phyloP scores from a whole-genome alignment of 208 protist species.

The Crithidia mellificae region DNA sequence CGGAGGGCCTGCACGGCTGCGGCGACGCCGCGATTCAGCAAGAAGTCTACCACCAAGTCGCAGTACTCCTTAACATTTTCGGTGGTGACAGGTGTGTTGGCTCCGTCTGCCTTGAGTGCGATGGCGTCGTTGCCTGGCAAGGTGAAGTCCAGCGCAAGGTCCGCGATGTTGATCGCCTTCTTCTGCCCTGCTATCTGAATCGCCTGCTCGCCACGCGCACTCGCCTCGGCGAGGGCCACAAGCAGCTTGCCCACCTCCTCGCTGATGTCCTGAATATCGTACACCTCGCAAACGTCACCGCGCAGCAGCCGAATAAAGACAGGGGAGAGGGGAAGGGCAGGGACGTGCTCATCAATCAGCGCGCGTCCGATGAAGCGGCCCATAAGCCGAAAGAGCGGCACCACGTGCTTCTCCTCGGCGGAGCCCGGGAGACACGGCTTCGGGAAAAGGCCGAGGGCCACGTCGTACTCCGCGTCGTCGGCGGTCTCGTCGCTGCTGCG shows the following conservation, averaged over 20 bases:
- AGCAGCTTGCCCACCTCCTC: conserved; percentile 55
- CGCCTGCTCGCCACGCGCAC: not conserved
- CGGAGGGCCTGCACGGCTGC: conserved; percentile 56
- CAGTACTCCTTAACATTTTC: conserved; percentile 75
- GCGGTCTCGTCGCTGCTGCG: conserved; percentile 37
- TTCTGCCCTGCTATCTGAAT: conserved; percentile 42
- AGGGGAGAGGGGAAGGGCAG: conserved; percentile 70
- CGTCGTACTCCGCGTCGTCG: conserved; percentile 57
- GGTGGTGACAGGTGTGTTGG: conserved; percentile 43
- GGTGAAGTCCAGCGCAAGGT: conserved; percentile 74
- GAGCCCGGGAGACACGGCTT: conserved; percentile 34
- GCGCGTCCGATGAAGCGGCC: conserved; percentile 81
- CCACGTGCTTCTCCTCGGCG: conserved; percentile 13
- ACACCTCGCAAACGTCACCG: conserved; percentile 62
- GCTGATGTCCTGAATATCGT: conserved; percentile 72
- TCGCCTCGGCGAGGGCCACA: conserved; percentile 42
- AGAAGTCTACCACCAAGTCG: conserved; percentile 53
- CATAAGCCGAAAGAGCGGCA: conserved; percentile 51
- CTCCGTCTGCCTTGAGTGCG: conserved; percentile 52
- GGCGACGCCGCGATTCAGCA: conserved; percentile 70
- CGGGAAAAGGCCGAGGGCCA: conserved; percentile 65
- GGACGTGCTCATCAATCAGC: conserved; percentile 77
- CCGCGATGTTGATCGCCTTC: conserved; percentile 44
- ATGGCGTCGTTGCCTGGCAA: conserved; percentile 71
- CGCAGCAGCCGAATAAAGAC: conserved; percentile 75